Conservation (phyloP, 345 rosid species). For the Ailanthus altissimus region DNA sequence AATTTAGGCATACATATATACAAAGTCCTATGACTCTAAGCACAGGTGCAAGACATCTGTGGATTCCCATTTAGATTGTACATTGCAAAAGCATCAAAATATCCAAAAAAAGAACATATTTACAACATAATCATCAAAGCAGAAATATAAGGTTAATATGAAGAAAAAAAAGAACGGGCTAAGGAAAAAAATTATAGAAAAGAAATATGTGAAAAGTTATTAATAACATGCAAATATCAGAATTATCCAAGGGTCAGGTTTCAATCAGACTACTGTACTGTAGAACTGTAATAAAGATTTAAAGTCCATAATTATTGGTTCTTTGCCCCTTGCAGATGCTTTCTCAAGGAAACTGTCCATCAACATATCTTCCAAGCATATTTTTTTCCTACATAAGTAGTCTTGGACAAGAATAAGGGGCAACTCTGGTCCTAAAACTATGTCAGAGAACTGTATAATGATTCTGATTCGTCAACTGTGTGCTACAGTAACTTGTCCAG, state of each 20-base stretch:
- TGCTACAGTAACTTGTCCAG: background rate
- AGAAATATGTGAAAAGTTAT: background rate
- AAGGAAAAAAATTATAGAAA: too few relatives aligned
- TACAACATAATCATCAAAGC: too few relatives aligned
- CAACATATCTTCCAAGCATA: too few relatives aligned
- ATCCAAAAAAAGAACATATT: too few relatives aligned
- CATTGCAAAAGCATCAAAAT: background rate
- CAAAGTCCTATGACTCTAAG: background rate
- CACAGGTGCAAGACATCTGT: background rate
- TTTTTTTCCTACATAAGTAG: too few relatives aligned
- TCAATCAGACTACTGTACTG: background rate
- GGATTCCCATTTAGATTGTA: background rate
- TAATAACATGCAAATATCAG: too few relatives aligned
- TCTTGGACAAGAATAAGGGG: too few relatives aligned
- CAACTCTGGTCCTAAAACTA: background rate
- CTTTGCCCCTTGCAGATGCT: background rate
- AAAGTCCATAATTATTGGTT: background rate
- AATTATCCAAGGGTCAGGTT: background rate
- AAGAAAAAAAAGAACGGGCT: background rate
- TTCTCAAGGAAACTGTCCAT: too few relatives aligned
- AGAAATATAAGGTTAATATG: background rate
- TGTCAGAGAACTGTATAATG: background rate
- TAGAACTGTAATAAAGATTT: background rate
- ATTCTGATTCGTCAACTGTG: background rate
- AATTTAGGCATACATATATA: background rate